A percentile compares a stretch with the other conserved stretches of the same genome.
Conservation (phyloP, 768 basidiomycete genomes). For the Coprinopsis cinerea region DNA sequence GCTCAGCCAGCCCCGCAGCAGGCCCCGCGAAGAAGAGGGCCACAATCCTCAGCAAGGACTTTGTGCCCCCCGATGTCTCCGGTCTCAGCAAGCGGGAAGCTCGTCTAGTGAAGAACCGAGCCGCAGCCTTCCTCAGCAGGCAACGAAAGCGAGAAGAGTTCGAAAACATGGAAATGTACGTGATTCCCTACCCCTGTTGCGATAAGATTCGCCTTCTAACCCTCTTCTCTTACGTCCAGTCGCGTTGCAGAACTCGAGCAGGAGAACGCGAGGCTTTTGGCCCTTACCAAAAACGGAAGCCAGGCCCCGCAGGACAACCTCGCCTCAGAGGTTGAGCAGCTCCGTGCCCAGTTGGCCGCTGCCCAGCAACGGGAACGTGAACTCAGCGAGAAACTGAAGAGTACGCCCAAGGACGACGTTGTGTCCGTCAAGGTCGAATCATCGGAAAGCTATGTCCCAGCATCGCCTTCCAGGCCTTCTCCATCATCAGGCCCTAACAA, state of each 20-base stretch:
- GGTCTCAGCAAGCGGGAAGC: slow-evolving; percentile 89
- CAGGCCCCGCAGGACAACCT: slow-evolving; percentile 28
- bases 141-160: slow-evolving; percentile 92
- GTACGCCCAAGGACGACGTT: slow-evolving; percentile 24
- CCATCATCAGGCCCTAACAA: slow-evolving; percentile 41
- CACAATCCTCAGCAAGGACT: slow-evolving; percentile 65
- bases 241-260: slow-evolving; percentile 81
- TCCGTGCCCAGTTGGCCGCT: slow-evolving; percentile 58
- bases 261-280: slow-evolving; percentile 71
- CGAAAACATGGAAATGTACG: slow-evolving; percentile 85
- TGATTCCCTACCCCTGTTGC: slow-evolving; percentile 20
- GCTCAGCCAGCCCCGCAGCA: slow-evolving; percentile 40
- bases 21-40: slow-evolving; percentile 35
- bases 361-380: slow-evolving; percentile 63
- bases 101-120: slow-evolving; percentile 86
- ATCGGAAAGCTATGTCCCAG: slow-evolving; percentile 39
- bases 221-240: slow-evolving; percentile 35
- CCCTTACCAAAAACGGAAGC: slow-evolving; percentile 44
- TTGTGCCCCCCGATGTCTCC: slow-evolving; percentile 81
- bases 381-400: slow-evolving; percentile 56
- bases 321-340: slow-evolving; percentile 57
- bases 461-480: slow-evolving; percentile 33
- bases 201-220: slow-evolving; percentile 13
- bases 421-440: slow-evolving; percentile 54
- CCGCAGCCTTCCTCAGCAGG: slow-evolving; percentile 85